Percentiles rank a stretch among this genome's conserved stretches.
Evolutionary conservation across 495 filamentous ascomycete species (phyloP).

Genomic region (Hypoxylon crocopeplum): DNA sequence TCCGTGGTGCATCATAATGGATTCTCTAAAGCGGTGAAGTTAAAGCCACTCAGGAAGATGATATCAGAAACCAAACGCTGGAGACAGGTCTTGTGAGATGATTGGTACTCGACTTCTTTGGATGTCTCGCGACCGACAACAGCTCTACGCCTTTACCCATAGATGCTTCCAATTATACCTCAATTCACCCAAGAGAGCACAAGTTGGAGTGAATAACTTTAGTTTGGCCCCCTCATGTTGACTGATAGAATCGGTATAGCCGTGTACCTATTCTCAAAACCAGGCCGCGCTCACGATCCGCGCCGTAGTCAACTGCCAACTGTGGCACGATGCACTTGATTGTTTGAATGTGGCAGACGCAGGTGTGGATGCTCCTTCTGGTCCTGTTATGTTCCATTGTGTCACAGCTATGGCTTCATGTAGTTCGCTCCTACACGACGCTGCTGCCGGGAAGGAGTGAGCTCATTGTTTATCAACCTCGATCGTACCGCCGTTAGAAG

Average conservation of each 20-base stretch:
- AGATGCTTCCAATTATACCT: background rate
- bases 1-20: background rate
- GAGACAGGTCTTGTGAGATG: no score
- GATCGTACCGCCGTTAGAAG: background rate
- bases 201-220: background rate
- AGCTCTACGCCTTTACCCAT: background rate
- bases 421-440: background rate
- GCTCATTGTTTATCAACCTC: no score
- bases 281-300: background rate
- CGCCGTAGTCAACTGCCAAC: background rate
- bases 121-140: no score
- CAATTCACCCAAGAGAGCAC: no score
- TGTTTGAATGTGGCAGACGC: background rate
- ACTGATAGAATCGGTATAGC: background rate
- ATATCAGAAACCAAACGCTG: background rate
- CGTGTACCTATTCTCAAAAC: background rate
- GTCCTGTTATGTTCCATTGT: background rate
- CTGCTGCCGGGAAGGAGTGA: no score
- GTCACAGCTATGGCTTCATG: background rate
- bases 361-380: background rate
- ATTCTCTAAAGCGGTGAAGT: background rate
- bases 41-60: background rate
- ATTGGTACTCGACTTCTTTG: no score
- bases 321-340: background rate
- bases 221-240: background rate